These are phyloP conservation scores for Suillus cothurnatus DNA, from an alignment of 768 basidiomycete species.

Conservation along the genomic window DNA sequence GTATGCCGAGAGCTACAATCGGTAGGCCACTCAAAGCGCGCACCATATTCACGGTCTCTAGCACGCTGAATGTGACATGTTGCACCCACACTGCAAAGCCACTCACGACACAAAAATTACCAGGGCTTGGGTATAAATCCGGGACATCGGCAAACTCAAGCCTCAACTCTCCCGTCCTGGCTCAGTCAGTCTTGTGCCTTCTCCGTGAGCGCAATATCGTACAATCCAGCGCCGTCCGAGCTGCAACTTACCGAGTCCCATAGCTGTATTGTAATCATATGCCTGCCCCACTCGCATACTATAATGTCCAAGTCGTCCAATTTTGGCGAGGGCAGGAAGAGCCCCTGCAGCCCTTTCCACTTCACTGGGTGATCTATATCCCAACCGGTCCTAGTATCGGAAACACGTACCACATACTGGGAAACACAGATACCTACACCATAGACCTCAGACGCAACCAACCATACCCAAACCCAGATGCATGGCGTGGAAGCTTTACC, in stretches of 20 bases:
- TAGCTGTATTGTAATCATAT: constrained; percentile 5
- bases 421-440: constrained; percentile 28
- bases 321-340: constrained; percentile 25
- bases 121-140: not conserved
- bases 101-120: not conserved
- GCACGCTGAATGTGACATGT: not conserved
- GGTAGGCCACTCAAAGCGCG: not conserved
- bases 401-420: constrained; percentile 31
- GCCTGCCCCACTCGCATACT: constrained; percentile 19
- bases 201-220: not conserved
- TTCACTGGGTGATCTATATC: constrained; percentile 33
- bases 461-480: constrained; percentile 8
- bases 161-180: not conserved
- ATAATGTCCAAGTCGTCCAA: constrained; percentile 30
- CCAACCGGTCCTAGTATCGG: constrained; percentile 23
- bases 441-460: constrained; percentile 15
- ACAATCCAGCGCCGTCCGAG: not conserved
- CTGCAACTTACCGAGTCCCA: not conserved
- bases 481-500: constrained; percentile 29
- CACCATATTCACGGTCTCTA: not conserved
- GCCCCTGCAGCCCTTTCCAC: constrained; percentile 15
- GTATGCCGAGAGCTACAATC: not conserved
- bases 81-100: not conserved
- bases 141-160: not conserved
- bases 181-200: not conserved